Evolutionary conservation across 345 rosid genomes (phyloP).

Genomic region (Citrus inodora): DNA sequence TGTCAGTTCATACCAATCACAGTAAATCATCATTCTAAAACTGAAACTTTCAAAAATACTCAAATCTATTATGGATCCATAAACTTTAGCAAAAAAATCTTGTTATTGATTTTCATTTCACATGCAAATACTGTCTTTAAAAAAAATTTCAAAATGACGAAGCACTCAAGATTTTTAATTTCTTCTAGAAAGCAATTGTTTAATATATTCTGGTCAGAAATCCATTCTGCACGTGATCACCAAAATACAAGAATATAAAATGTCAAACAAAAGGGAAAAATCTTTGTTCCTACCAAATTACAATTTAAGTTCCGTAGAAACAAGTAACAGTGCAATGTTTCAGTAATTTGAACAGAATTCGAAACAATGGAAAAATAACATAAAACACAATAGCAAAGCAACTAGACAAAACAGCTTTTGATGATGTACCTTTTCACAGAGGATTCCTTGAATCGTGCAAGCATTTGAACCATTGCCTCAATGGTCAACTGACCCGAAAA

Average conservation of each 20-base stretch:
- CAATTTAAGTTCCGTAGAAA: not conserved
- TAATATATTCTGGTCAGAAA: not conserved
- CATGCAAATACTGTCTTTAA: not conserved
- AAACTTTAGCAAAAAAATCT: not conserved
- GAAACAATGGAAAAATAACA: not conserved
- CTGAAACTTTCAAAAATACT: not conserved
- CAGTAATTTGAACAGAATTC: not conserved
- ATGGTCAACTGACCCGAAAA: conserved; percentile 80
- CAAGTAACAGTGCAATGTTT: not conserved
- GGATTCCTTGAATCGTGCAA: conserved; percentile 86
- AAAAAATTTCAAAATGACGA: not conserved
- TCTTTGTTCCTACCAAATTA: not conserved
- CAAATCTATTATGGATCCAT: not conserved
- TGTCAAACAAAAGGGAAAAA: not conserved
- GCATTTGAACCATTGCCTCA: conserved; percentile 96
- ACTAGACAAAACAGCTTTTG: not conserved
- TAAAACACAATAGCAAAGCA: not conserved
- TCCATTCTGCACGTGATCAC: not conserved
- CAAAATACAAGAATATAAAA: not conserved
- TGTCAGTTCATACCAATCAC: conserved; percentile 26
- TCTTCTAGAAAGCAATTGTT: not conserved
- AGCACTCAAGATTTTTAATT: not conserved
- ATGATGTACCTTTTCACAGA: conserved; percentile 54
- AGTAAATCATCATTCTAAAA: not conserved
- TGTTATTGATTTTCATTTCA: not conserved